Base-by-base conservation (phyloP, 495 filamentous ascomycete genomes). In the Podospora anserina region DNA sequence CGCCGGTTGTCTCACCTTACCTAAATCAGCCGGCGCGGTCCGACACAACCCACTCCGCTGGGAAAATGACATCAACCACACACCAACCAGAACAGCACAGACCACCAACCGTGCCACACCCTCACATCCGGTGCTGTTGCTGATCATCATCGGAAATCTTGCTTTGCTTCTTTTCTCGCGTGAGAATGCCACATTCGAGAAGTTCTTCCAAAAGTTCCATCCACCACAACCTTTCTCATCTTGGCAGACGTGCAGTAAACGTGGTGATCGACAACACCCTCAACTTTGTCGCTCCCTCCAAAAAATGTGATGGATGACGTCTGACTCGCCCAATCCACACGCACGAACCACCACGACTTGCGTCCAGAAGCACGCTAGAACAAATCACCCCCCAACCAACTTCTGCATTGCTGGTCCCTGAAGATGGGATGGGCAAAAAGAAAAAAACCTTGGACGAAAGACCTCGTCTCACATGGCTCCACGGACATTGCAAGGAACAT, bases 361-460 rank as follows among this genome's bases (percentile, higher is more conserved):
- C 39, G 13, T 49, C 39, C 39, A 49, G 39, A 49, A 49, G 39
- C 39, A 49, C 39, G 39, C 39, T 58, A 19, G 23, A 58, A 58
- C 23, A 58, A 58, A 26, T 20, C 13, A 23, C 7, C 55, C 13
- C 16, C 54, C 16, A 57, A 57, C 16, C 7, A 20, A 58, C 55
- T 20, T 58, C 55, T 58, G 23, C 55, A 58, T 18, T 56, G 5
- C 55, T 58, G 55, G 55, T 58, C 55, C 55, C 55, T 26, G n/a
- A 15, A 58, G 55, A 26, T 23, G 18, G 4, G 55, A 26, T 26
- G 18, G 55, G 16, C 23, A 9, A 58, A 58, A 58, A 32, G 7
- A 9, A 58, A 58, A 26, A 58, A 58, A 58, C 55, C 55, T 26
- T 58, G 55, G n/a, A 58, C n/a, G 23, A 58, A 58, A 58, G 18